These are phyloP conservation scores for Cladosporium colombiae DNA, from an alignment of 2,329 filamentous ascomycete species.

Conservation along the genomic window DNA sequence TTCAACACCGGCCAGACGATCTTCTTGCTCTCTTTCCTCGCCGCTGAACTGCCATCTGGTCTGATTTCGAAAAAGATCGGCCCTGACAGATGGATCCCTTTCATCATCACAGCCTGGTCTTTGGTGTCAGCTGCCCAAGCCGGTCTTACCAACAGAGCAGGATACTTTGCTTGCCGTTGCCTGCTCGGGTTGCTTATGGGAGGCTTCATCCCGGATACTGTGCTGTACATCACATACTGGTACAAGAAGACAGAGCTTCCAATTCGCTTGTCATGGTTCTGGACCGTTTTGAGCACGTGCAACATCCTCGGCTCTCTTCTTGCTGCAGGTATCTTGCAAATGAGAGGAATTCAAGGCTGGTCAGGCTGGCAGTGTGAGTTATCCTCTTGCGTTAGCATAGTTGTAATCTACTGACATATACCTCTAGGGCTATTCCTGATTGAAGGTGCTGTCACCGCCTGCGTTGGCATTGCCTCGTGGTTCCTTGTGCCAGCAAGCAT, in stretches of 20 bases:
- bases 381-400: neutral
- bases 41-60: constrained; percentile 53
- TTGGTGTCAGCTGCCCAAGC: constrained; percentile 41
- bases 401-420: neutral
- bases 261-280: constrained; percentile 44
- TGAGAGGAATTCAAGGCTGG: constrained; percentile 31
- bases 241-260: constrained; percentile 45
- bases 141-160: constrained; percentile 36
- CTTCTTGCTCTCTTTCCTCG: constrained; percentile 47
- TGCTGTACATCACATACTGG: constrained; percentile 46
- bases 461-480: constrained; percentile 28
- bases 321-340: constrained; percentile 31
- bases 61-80: constrained; percentile 55
- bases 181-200: constrained; percentile 31
- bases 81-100: constrained; percentile 44
- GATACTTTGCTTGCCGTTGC: constrained; percentile 28
- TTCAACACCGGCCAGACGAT: constrained; percentile 47
- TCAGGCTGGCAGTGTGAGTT: constrained; percentile 27
- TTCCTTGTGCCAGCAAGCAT: constrained; percentile 52
- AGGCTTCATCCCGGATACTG: constrained; percentile 37
- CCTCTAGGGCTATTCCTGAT: constrained; percentile 32
- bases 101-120: constrained; percentile 39
- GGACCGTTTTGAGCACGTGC: constrained; percentile 36
- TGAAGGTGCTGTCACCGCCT: constrained; percentile 34
- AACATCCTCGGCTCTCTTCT: constrained; percentile 34